Percentiles rank a stretch among this genome's conserved stretches.
These are phyloP conservation scores for Arthrobotrys musiformis DNA, from an alignment of 2,329 filamentous ascomycete species.

Conservation along the genomic window DNA sequence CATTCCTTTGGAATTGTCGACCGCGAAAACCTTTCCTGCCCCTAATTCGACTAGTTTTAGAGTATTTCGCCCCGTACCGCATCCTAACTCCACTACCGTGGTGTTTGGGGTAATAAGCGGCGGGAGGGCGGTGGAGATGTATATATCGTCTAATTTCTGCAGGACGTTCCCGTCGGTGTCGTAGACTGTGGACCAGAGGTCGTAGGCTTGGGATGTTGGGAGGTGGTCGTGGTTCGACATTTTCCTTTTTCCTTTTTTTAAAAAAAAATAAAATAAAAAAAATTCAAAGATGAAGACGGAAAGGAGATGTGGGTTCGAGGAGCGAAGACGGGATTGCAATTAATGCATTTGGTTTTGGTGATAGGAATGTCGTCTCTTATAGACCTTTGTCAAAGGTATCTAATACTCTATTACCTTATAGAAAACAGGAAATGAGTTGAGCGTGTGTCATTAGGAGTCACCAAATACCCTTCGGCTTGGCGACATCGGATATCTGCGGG, in stretches of 20 bases:
- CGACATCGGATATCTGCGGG: slow-evolving; percentile 32
- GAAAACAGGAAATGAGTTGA: slow-evolving; percentile 12
- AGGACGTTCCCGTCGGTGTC: slow-evolving; percentile 75
- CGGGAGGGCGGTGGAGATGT: slow-evolving; percentile 68
- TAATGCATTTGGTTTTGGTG: not conserved
- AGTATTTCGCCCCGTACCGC: slow-evolving; percentile 74
- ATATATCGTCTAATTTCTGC: slow-evolving; percentile 71
- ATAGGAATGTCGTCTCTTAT: not conserved
- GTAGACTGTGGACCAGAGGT: slow-evolving; percentile 65
- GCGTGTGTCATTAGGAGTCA: slow-evolving; percentile 52
- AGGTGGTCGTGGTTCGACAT: slow-evolving; percentile 13
- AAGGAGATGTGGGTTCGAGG: too few relatives aligned
- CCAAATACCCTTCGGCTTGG: slow-evolving; percentile 14
- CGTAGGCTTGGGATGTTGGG: slow-evolving; percentile 42
- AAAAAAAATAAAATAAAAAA: too few relatives aligned
- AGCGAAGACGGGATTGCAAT: not conserved
- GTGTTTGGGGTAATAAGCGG: slow-evolving; percentile 60
- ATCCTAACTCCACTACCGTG: slow-evolving; percentile 72
- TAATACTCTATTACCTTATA: not conserved
- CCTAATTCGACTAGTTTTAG: slow-evolving; percentile 64
- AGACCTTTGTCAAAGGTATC: not conserved
- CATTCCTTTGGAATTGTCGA: slow-evolving; percentile 71
- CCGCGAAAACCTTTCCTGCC: slow-evolving; percentile 65
- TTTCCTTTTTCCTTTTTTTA: not conserved
- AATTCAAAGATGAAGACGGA: too few relatives aligned